A percentile compares a stretch with the other conserved stretches of the same genome.
Conservation (phyloP, 1,284 basidiomycete genomes). For the Cutaneotrichosporon mucoides region DNA sequence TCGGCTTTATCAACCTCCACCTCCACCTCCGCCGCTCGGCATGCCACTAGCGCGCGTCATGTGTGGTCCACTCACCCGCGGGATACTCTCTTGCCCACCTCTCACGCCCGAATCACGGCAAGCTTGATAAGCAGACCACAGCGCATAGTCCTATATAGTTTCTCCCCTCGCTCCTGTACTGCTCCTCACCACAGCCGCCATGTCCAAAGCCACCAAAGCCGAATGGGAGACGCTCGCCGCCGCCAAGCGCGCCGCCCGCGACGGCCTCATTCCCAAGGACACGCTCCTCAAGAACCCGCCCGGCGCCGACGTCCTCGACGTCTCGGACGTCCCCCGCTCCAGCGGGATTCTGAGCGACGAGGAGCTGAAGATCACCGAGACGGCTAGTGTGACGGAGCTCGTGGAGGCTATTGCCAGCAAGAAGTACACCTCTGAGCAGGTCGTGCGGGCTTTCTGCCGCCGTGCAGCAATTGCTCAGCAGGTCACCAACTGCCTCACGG, state of each 20-base stretch:
- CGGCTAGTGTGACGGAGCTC: conserved; percentile 28
- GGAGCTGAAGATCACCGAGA: conserved; percentile 65
- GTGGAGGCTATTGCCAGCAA: conserved; percentile 21
- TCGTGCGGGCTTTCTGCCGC: conserved; percentile 61
- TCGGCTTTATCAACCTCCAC: too few species aligned
- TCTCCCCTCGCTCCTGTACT: too few species aligned
- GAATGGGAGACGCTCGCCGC: conserved; percentile 55
- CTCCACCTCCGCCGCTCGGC: too few species aligned
- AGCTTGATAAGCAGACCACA: too few species aligned
- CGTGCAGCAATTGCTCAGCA: conserved; percentile 76
- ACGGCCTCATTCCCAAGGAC: conserved; percentile 56
- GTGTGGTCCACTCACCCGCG: too few species aligned
- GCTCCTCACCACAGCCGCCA: too few species aligned
- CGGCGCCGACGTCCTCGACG: conserved; percentile 38
- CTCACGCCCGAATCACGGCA: too few species aligned
- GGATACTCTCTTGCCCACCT: too few species aligned
- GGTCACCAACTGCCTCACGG: conserved; percentile 52
- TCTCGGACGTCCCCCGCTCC: conserved; percentile 57
- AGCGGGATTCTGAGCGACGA: conserved; percentile 59
- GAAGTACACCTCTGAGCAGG: conserved; percentile 20
- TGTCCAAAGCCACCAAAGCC: too few species aligned
- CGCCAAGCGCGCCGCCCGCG: conserved; percentile 54
- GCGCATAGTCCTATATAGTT: too few species aligned
- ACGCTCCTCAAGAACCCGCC: conserved; percentile 49
- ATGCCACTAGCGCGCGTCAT: too few species aligned